Evolutionary conservation across 306 rosid species (phyloP).

Genomic region (Pyrus pyrifolia): DNA sequence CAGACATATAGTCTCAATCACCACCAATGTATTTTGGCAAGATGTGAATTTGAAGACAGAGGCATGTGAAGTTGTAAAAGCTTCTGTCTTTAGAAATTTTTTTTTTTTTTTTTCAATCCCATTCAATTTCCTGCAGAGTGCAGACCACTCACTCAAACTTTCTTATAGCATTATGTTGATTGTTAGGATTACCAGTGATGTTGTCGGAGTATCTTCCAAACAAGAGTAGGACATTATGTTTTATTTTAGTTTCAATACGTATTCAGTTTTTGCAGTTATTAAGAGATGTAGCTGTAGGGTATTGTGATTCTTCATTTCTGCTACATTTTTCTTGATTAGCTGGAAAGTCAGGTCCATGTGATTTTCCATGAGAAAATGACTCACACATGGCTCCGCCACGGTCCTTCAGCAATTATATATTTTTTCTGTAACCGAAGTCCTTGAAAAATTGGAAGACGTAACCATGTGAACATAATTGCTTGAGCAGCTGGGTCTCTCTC

Average conservation of each 20-base stretch:
- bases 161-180: too few species aligned
- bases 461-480: not conserved
- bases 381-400: not conserved
- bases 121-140: not conserved
- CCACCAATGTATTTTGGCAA: not conserved
- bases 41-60: not conserved
- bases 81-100: too few species aligned
- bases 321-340: not conserved
- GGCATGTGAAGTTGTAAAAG: not conserved
- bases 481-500: not conserved
- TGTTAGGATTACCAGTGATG: too few species aligned
- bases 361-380: not conserved
- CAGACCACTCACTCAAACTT: not conserved
- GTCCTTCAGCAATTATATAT: not conserved
- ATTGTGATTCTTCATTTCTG: too few species aligned
- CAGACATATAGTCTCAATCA: too few species aligned
- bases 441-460: not conserved
- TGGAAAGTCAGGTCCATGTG: conserved; percentile 8
- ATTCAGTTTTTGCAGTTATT: too few species aligned
- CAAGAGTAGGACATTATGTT: too few species aligned
- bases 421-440: not conserved
- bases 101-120: too few species aligned
- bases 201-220: too few species aligned
- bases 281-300: too few species aligned
- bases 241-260: too few species aligned